Conservation (phyloP, 257 asterid genomes). For the Fraxinus anomala region DNA sequence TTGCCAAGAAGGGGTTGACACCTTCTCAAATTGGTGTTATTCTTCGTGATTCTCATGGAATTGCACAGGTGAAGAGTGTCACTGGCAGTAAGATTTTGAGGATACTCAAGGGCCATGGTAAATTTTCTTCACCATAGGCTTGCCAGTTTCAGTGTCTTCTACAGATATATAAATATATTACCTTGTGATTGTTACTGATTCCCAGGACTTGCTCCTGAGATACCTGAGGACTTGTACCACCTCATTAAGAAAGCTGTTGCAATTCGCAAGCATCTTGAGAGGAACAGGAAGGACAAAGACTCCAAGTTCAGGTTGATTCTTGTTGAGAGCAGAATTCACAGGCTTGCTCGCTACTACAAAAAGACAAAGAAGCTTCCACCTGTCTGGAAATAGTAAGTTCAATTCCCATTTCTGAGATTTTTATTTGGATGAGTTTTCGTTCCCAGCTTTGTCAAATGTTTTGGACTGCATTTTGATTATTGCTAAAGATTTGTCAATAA, state of each 20-base stretch:
- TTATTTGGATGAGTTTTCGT: not conserved
- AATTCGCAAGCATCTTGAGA: slow-evolving; percentile 71
- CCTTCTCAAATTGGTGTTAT: slow-evolving; percentile 78
- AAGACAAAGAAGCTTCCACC: slow-evolving; percentile 77
- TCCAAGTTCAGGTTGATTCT: slow-evolving; percentile 69
- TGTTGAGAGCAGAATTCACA: slow-evolving; percentile 67
- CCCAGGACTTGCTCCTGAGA: slow-evolving; percentile 75
- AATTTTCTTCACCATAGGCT: slow-evolving; percentile 13
- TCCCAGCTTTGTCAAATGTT: not conserved
- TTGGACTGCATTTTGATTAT: not conserved
- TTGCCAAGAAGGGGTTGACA: slow-evolving; percentile 67
- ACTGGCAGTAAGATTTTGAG: slow-evolving; percentile 72
- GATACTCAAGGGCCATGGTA: slow-evolving; percentile 60
- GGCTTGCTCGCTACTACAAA: slow-evolving; percentile 70
- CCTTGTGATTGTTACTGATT: slow-evolving; percentile 12
- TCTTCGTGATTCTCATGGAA: slow-evolving; percentile 77
- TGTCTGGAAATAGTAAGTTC: slow-evolving; percentile 69
- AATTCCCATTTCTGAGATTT: slow-evolving; percentile 2
- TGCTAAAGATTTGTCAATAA: not conserved
- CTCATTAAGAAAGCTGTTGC: slow-evolving; percentile 75
- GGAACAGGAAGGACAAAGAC: slow-evolving; percentile 76
- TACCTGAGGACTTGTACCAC: slow-evolving; percentile 62
- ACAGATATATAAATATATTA: not conserved
- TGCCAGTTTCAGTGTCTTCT: not conserved
- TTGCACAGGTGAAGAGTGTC: slow-evolving; percentile 69